These are phyloP conservation scores for Phytophthora multivora DNA, from an alignment of 352 stramenopile genomes.

Conservation along the genomic window DNA sequence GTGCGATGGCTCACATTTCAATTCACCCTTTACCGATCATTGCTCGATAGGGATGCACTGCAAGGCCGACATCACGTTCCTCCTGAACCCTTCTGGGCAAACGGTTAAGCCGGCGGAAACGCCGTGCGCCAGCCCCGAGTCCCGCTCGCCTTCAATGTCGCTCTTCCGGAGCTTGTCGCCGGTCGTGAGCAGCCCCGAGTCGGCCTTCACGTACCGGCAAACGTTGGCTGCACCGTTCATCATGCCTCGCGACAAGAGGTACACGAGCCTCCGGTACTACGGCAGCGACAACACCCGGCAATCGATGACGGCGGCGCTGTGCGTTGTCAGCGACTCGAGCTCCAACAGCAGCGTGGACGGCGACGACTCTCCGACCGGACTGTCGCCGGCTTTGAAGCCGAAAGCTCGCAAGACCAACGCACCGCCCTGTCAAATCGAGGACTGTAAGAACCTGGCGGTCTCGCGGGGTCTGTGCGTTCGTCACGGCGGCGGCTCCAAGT, in stretches of 20 bases:
- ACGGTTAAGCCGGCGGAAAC: neutral
- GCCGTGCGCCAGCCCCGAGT: slow-evolving; percentile 16
- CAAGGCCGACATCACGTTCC: slow-evolving; percentile 44
- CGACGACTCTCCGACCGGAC: slow-evolving; percentile 6
- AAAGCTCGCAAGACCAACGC: slow-evolving; percentile 35
- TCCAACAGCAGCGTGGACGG: slow-evolving; percentile 16
- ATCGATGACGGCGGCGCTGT: slow-evolving; percentile 9
- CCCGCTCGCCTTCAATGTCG: slow-evolving; percentile 18
- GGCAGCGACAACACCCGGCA: slow-evolving; percentile 4
- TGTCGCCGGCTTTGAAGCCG: slow-evolving; percentile 1
- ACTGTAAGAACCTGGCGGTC: slow-evolving; percentile 56
- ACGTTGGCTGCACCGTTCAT: slow-evolving; percentile 31
- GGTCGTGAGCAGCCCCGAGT: slow-evolving; percentile 19
- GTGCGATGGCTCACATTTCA: slow-evolving; percentile 9
- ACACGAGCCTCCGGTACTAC: slow-evolving; percentile 8
- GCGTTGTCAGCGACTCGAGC: slow-evolving; percentile 5
- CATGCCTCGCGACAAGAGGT: slow-evolving; percentile 28
- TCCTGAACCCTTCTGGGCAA: slow-evolving; percentile 31
- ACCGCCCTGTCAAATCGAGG: slow-evolving; percentile 50
- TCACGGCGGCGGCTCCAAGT: slow-evolving; percentile 56
- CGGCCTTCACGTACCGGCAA: slow-evolving; percentile 20
- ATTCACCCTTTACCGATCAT: slow-evolving; percentile 8
- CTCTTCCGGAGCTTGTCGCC: slow-evolving; percentile 34
- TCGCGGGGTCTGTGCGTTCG: slow-evolving; percentile 49
- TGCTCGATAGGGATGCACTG: slow-evolving; percentile 27